Evolutionary conservation across 257 asterid genomes (phyloP).

Genomic region (Fraxinus cuspidata): DNA sequence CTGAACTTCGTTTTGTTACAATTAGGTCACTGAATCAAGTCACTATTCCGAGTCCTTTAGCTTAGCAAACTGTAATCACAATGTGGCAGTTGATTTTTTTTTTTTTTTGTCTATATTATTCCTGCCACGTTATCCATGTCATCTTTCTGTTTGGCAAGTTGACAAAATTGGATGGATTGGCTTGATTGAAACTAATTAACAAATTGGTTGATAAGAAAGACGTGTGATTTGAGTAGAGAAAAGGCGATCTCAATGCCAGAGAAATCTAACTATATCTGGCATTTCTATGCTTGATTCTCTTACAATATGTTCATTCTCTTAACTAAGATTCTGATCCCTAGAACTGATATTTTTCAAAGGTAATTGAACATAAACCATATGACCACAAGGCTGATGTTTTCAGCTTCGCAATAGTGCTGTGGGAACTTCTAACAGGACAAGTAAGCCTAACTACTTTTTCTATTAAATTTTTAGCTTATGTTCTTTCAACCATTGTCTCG

Average conservation of each 20-base stretch:
- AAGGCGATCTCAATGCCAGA: background rate
- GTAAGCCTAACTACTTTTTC: conserved; percentile 34
- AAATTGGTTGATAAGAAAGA: background rate
- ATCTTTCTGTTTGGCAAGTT: background rate
- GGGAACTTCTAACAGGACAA: conserved; percentile 96
- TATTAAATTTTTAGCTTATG: conserved; percentile 5
- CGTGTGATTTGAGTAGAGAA: background rate
- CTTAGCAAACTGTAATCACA: background rate
- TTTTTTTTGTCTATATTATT: background rate
- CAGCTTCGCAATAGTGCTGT: conserved; percentile 86
- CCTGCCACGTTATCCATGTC: background rate
- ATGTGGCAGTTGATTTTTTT: background rate
- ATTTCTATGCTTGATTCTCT: background rate
- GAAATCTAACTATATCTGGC: background rate
- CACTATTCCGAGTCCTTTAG: background rate
- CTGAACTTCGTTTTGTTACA: background rate
- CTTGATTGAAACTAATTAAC: background rate
- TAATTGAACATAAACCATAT: conserved; percentile 90
- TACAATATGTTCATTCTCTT: background rate
- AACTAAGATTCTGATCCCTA: background rate
- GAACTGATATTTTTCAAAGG: conserved; percentile 47
- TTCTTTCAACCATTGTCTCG: background rate
- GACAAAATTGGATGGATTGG: background rate
- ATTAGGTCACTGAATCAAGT: background rate
- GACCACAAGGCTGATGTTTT: conserved; percentile 95